Percentiles rank a stretch among this genome's conserved stretches.
Evolutionary conservation across 129 eudicot species (phyloP).

Genomic region (Lonicera japonica): DNA sequence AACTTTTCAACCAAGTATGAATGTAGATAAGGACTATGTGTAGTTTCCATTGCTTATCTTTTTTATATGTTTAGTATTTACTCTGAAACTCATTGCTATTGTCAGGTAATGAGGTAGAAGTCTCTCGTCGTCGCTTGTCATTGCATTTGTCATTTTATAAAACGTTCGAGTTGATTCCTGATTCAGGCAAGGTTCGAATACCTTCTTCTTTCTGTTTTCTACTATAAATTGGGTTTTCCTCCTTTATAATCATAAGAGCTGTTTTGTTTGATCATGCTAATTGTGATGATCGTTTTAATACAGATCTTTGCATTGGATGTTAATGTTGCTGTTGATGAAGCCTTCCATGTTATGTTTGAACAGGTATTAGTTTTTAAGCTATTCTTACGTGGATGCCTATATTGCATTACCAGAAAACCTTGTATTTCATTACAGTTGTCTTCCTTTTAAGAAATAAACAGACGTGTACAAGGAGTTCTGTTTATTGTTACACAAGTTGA

Average conservation of each 20-base stretch:
- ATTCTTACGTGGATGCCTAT: no score
- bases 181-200: constrained; percentile 58
- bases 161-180: constrained; percentile 56
- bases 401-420: no score
- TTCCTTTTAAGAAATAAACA: neutral
- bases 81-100: constrained; percentile 17
- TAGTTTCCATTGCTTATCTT: neutral
- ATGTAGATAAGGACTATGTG: constrained; percentile 3
- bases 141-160: constrained; percentile 41
- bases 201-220: neutral
- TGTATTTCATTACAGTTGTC: no score
- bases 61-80: constrained; percentile 5
- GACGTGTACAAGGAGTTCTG: neutral
- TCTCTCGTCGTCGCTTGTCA: constrained; percentile 38
- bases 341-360: constrained; percentile 58
- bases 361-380: constrained; percentile 37
- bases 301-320: constrained; percentile 59
- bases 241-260: neutral
- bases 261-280: neutral
- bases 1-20: constrained; percentile 37
- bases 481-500: no score
- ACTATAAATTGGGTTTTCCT: constrained; percentile 4
- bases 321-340: constrained; percentile 49
- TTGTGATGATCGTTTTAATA: constrained; percentile 1
- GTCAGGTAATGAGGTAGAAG: constrained; percentile 36